Conservation (phyloP, 371 early-diverging fungal genomes). For the Syncephalastrum monosporum region DNA sequence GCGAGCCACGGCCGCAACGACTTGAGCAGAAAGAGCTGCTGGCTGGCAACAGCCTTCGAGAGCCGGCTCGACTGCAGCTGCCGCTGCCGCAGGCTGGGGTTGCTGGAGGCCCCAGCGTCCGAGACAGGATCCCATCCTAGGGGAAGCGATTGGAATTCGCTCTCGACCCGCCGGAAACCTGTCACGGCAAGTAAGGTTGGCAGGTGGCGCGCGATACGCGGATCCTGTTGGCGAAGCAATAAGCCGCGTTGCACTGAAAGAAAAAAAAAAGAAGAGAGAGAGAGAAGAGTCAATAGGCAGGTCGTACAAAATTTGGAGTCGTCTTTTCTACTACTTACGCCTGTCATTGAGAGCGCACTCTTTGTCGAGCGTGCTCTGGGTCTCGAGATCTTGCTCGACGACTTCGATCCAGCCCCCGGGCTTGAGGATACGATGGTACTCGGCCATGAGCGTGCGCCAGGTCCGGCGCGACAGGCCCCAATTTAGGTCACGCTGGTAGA, state of each 20-base stretch:
- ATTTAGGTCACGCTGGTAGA: constrained; percentile 41
- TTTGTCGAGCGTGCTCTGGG: constrained; percentile 22
- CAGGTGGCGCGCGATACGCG: constrained; percentile 24
- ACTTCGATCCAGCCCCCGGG: constrained; percentile 51
- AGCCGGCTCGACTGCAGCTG: constrained; percentile 21
- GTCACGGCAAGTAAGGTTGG: constrained; percentile 29
- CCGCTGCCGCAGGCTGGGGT: background rate
- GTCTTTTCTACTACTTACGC: constrained; percentile 18
- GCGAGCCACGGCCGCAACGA: constrained; percentile 32
- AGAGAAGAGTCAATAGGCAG: constrained; percentile 2
- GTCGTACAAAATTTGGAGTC: background rate
- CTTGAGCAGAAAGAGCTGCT: constrained; percentile 22
- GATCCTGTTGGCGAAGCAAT: constrained; percentile 21
- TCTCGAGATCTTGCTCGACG: constrained; percentile 42
- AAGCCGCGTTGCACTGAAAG: constrained; percentile 18
- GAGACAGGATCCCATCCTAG: constrained; percentile 32
- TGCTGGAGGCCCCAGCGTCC: background rate
- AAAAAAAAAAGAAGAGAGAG: constrained; percentile 6
- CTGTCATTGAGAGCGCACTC: constrained; percentile 34
- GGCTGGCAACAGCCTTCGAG: constrained; percentile 23
- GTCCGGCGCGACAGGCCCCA: constrained; percentile 20
- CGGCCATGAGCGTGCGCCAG: constrained; percentile 31
- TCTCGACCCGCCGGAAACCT: constrained; percentile 42
- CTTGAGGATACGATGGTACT: constrained; percentile 35
- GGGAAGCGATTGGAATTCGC: constrained; percentile 41